A percentile compares a stretch with the other conserved stretches of the same genome.
These are phyloP conservation scores for Calocera viscosa DNA, from an alignment of 768 basidiomycete species.

Conservation along the genomic window DNA sequence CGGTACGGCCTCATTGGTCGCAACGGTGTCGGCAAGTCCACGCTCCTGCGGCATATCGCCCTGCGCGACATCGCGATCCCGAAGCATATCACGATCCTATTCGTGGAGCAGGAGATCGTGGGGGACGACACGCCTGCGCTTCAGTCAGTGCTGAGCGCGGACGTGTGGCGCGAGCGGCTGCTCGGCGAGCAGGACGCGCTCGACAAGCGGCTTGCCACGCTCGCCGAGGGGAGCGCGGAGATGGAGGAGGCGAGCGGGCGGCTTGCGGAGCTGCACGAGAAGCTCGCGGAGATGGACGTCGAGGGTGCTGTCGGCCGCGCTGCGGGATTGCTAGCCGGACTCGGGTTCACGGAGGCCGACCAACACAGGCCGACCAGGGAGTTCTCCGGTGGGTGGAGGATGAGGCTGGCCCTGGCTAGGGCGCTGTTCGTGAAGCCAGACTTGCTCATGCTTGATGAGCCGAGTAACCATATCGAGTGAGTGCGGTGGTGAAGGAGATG, in stretches of 20 bases:
- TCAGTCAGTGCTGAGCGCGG: slow-evolving; percentile 96
- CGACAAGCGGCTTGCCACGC: slow-evolving; percentile 68
- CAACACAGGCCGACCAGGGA: slow-evolving; percentile 71
- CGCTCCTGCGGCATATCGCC: slow-evolving; percentile 84
- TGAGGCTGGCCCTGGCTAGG: slow-evolving; percentile 89
- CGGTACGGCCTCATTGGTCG: slow-evolving; percentile 87
- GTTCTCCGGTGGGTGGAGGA: slow-evolving; percentile 98
- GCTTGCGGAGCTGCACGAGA: slow-evolving; percentile 77
- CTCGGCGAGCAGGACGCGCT: slow-evolving; percentile 70
- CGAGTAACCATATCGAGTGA: slow-evolving; percentile 83
- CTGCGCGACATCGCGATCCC: slow-evolving; percentile 91
- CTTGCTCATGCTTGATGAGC: slow-evolving; percentile 51
- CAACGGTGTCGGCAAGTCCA: slow-evolving; percentile 94
- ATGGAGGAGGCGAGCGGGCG: slow-evolving; percentile 72
- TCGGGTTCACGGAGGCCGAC: slow-evolving; percentile 83
- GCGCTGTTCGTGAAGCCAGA: slow-evolving; percentile 86
- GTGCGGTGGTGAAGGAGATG: neutral
- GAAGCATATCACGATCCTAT: slow-evolving; percentile 88
- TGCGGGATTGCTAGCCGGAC: slow-evolving; percentile 75
- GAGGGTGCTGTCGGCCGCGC: slow-evolving; percentile 94
- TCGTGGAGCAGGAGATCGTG: slow-evolving; percentile 96
- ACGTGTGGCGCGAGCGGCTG: slow-evolving; percentile 93
- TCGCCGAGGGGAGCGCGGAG: slow-evolving; percentile 53
- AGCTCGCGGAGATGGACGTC: slow-evolving; percentile 95
- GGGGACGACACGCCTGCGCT: slow-evolving; percentile 89